Evolutionary conservation across 192 early-diverging fungal species (phyloP).

Genomic region (Powellomyces hirtus): DNA sequence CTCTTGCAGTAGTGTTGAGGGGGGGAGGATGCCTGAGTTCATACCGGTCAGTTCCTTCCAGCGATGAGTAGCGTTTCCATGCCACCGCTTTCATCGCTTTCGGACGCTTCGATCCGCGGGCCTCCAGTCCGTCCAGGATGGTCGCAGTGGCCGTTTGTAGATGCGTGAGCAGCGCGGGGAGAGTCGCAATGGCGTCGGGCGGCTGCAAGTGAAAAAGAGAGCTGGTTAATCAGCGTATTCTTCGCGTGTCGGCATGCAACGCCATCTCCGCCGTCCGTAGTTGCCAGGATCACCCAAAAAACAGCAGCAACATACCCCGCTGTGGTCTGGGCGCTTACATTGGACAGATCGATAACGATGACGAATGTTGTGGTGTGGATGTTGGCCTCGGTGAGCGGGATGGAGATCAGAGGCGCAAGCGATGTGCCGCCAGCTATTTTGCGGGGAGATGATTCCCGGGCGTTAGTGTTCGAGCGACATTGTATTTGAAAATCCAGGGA

Average conservation of each 20-base stretch:
- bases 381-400: conserved; percentile 50
- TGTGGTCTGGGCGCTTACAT: no score
- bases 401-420: conserved; percentile 39
- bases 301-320: no score
- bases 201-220: conserved; percentile 30
- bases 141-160: conserved; percentile 26
- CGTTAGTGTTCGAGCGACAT: no score
- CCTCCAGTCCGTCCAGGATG: conserved; percentile 42
- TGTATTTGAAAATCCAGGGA: neutral
- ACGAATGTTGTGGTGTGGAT: conserved; percentile 46
- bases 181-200: conserved; percentile 21
- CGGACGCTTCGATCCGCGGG: conserved; percentile 48
- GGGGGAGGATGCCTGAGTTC: no score
- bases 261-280: no score
- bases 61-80: neutral
- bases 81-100: conserved; percentile 38
- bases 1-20: no score
- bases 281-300: no score
- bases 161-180: conserved; percentile 36
- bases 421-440: conserved; percentile 47
- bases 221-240: no score
- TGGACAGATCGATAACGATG: conserved; percentile 45
- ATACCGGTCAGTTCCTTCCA: neutral
- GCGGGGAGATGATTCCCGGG: no score
- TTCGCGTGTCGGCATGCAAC: no score